Evolutionary conservation across 768 basidiomycete genomes (phyloP), one percentile per base, ranked within the genome.

Genomic region (Stropharia rugosoannulata): DNA sequence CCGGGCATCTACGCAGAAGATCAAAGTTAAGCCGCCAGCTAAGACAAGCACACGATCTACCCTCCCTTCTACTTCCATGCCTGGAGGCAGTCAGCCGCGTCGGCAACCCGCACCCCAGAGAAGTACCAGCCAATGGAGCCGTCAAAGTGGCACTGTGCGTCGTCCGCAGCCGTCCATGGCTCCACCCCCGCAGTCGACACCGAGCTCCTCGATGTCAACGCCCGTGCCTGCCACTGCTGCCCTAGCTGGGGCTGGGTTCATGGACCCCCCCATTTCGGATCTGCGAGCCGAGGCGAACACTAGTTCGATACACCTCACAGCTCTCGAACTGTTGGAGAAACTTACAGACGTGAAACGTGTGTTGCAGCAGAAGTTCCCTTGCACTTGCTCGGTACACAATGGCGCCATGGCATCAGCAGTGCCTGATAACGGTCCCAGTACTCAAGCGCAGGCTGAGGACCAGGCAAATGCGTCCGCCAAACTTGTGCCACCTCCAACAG

Each of bases 271-370:
- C 25, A 13, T n/a, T 60, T 60, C 12, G n/a, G 25, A 6, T 47
- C 44, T 27, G 22, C 45, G 25, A 27, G n/a, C 27, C 19, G 25
- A 51, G 35, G 35, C 39, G n/a, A 45, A 55, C 32, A 51, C 41
- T 8, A 41, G 51, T 25, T 48, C 49, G 25, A 46, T 62, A 32
- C 54, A 56, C 9, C 50, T 59, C 13, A 60, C 54, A 25, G 59
- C 60, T 9, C 53, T 64, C 5, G 59, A 64, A 46, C 42, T 60
- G 13, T 50, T 62, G 15, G 60, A 62, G 18, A 60, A 57, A 32
- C 40, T 62, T 18, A 52, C 59, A 3, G 56, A 59, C 43, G 51
- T 54, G 5, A 59, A 57, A 42, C 53, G 54, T 13, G 55, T 43
- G 25, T 22, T 57, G n/a, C 41, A 42, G 44, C 39, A 52, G 11